phyloP scores from a whole-genome alignment of 2,329 filamentous ascomycete species.

The Sporothrix sp. region DNA sequence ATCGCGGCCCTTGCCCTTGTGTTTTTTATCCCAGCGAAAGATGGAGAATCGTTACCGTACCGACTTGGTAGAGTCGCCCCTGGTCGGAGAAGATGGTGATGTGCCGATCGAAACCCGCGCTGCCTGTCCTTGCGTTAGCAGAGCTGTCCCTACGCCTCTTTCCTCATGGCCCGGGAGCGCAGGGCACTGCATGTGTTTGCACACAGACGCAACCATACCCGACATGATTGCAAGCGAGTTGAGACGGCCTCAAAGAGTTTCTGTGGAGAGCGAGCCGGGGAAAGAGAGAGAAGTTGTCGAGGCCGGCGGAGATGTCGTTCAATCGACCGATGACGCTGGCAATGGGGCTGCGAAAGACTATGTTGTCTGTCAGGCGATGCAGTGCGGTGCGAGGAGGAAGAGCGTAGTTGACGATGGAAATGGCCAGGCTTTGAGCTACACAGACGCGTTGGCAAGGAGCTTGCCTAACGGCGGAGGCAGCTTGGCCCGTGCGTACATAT shows the following conservation, averaged over 20 bases:
- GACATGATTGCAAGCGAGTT: slow-evolving; percentile 38
- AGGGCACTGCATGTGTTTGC: no score
- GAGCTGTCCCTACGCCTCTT: neutral
- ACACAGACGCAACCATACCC: slow-evolving; percentile 30
- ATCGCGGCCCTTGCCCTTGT: no score
- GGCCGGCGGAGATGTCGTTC: neutral
- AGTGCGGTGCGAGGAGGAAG: neutral
- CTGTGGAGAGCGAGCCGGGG: neutral
- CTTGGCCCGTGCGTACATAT: slow-evolving; percentile 17
- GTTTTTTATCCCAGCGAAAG: no score
- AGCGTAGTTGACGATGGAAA: slow-evolving; percentile 1
- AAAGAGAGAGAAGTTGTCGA: neutral
- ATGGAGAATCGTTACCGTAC: slow-evolving; percentile 48
- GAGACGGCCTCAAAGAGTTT: slow-evolving; percentile 8
- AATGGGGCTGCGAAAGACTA: neutral
- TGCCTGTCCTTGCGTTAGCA: slow-evolving; percentile 41
- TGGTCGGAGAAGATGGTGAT: slow-evolving; percentile 99
- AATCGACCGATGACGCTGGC: neutral
- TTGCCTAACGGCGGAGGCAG: slow-evolving; percentile 22
- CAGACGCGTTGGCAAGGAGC: slow-evolving; percentile 27
- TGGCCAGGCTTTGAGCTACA: slow-evolving; percentile 15
- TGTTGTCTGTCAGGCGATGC: neutral
- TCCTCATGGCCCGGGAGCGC: neutral
- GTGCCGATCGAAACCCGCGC: slow-evolving; percentile 91
- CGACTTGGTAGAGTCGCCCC: slow-evolving; percentile 97